Percentiles rank a stretch among this genome's conserved stretches.
These are phyloP conservation scores for Globisporangium nodosum DNA, from an alignment of 352 stramenopile genomes.

Conservation along the genomic window DNA sequence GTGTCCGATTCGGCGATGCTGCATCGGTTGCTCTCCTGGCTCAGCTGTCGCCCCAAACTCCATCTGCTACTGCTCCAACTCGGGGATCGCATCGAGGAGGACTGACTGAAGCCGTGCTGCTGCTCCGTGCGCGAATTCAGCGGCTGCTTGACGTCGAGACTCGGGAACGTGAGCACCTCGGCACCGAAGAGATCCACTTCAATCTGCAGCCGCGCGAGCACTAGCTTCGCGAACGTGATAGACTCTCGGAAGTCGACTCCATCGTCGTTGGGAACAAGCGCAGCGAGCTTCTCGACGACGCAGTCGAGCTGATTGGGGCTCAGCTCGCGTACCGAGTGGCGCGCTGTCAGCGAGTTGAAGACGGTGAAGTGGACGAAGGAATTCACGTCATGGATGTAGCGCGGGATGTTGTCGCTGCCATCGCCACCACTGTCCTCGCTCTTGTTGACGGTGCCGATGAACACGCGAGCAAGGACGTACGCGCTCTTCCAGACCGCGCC, in stretches of 20 bases:
- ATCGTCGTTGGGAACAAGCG: background rate
- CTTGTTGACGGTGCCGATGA: conserved; percentile 15
- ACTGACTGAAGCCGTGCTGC: background rate
- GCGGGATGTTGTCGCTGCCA: background rate
- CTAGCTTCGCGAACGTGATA: conserved; percentile 22
- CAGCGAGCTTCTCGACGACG: conserved; percentile 2
- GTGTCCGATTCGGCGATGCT: background rate
- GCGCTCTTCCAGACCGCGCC: conserved; percentile 48
- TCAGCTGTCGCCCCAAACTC: background rate
- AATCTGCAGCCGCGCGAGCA: conserved; percentile 37
- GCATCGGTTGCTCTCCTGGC: background rate
- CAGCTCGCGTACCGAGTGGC: conserved; percentile 9
- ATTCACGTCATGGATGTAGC: conserved; percentile 10
- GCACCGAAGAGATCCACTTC: conserved; percentile 52
- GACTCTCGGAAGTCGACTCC: conserved; percentile 2
- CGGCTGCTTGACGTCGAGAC: conserved; percentile 23
- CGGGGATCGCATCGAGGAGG: background rate
- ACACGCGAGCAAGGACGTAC: conserved; percentile 41
- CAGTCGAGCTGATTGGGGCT: conserved; percentile 6
- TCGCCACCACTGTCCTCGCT: background rate
- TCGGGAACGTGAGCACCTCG: conserved; percentile 49
- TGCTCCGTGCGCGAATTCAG: conserved; percentile 10
- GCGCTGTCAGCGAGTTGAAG: conserved; percentile 11
- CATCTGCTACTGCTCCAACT: background rate
- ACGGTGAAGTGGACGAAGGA: conserved; percentile 1